Base-by-base conservation (phyloP, 768 basidiomycete genomes). In the Kwoniella shandongensis region DNA sequence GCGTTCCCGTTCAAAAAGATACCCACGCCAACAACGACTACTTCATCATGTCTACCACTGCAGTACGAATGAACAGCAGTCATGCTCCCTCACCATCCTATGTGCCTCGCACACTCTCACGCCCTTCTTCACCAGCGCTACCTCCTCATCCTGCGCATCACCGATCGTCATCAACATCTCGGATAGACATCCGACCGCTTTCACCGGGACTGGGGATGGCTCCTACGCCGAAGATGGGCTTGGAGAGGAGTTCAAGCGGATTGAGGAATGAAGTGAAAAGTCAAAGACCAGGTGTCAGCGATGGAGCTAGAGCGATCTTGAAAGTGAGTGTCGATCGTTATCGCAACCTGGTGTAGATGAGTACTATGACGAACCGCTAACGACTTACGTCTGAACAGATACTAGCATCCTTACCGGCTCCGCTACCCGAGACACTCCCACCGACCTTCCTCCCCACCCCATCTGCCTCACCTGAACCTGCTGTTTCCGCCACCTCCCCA, bases 381-480 rank as follows among this genome's bases (percentile, higher is more conserved):
- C 3, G 22, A 17, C 30, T 20, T 15, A 22, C 25, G n/a, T 23
- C 25, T 18, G 25, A 17, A 2, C 49, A 71, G 69, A 44, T 63
- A 7, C 44, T 71, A 17, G 51, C 61, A 11, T 42, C 49, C 18
- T 41, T 71, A 6, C 69, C 69, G 18, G 66, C 66, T 2, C 69
- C 69, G 10, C 54, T 71, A 5, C 63, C 69, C 20, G 63, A 62
- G 38, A 47, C 50, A 6, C 59, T 71, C 6, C 69, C 69, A 2
- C 53, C 66, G 1, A 67, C 46, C 2, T 71, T 67, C 53, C 61
- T 71, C n/a, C 69, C 66, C n/a, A 71, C 66, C 17, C 69, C 69
- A 6, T 57, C 61, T 13, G 54, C 63, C 13, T 49, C 63, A 12
- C 50, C 57, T 3, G 39, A 56, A 5, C 54, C 57, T 18, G 44